A percentile compares a stretch with the other conserved stretches of the same genome.
Conservation (phyloP, 495 filamentous ascomycete genomes). For the Aspergillus asperescens region DNA sequence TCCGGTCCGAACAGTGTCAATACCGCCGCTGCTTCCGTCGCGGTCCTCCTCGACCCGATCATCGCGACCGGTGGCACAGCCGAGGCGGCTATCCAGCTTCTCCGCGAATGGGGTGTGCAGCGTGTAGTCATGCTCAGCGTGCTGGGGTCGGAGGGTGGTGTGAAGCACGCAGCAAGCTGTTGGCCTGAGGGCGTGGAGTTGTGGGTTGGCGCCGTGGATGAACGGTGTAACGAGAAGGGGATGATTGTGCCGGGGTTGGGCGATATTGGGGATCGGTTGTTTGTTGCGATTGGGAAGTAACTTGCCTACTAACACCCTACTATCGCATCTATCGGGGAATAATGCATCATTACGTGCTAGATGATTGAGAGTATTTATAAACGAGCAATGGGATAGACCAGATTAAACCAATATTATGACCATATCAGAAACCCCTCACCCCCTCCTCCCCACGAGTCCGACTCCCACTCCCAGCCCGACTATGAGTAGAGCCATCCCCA, state of each 20-base stretch:
- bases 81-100: conserved; percentile 80
- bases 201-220: conserved; percentile 78
- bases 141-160: conserved; percentile 61
- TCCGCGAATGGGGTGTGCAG: conserved; percentile 85
- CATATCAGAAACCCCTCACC: too few relatives aligned
- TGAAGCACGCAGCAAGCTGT: conserved; percentile 62
- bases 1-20: conserved; percentile 31
- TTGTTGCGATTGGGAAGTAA: conserved; percentile 88
- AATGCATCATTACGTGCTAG: too few relatives aligned
- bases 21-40: conserved; percentile 52
- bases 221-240: conserved; percentile 61
- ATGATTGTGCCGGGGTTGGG: conserved; percentile 92
- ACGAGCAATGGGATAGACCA: too few relatives aligned
- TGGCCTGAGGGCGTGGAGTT: conserved; percentile 73
- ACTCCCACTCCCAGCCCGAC: too few relatives aligned
- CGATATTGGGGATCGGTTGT: conserved; percentile 89
- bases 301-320: too few relatives aligned
- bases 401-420: too few relatives aligned
- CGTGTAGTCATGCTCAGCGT: conserved; percentile 75
- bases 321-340: too few relatives aligned
- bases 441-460: too few relatives aligned
- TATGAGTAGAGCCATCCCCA: too few relatives aligned
- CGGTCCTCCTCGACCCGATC: conserved; percentile 84
- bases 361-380: too few relatives aligned
- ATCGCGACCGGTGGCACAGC: conserved; percentile 91